Evolutionary conservation across 495 filamentous ascomycete species (phyloP), one percentile per base, ranked within the genome.

Genomic region (Margaritispora aquatica): DNA sequence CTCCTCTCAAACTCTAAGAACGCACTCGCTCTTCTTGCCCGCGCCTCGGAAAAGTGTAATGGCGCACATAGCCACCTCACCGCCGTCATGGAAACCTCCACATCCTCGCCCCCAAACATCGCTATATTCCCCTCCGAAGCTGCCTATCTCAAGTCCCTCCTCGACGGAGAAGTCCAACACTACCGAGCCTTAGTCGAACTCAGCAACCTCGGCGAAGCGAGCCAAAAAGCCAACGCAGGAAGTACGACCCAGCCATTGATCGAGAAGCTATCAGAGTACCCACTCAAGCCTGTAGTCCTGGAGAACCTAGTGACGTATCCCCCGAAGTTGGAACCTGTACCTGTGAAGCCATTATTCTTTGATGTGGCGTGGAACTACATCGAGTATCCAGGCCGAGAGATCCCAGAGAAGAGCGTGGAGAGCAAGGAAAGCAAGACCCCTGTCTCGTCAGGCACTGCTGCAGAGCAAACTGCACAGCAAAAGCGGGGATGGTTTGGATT

Each of bases 281-380:
- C 88, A 2, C 77, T 78, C 22, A 70, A 75, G 9, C 62, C 58
- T 20, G 76, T 89, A 1, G 84, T 96, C 67, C 79, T 96, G 41
- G 74, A 75, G 15, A 88, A 94, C 58, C 78, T 99, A 27, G 94
- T 96, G 19, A 80, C 81, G 0, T 97, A 91, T 69, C 95, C 94
- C 4, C 93, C 94, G 0, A 83, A 82, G 63, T 74, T 96, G 55
- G 82, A 89, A 57, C 82, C 89, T 0, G 82, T 97, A 36, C 92
- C 94, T 0, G 91, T 97, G 17, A 99, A 99, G 72, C 95, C 94
- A 17, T 71, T 99, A 17, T 97, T 97, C 78, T 81, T 97, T 48
- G 94, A 99, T 69, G 89, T 96, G 13, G 94, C 94, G 17, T 97
- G 90, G 88, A 99, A 97, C 70, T 99, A 96, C 69, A 90, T 99